Base-by-base conservation (phyloP, 2,329 filamentous ascomycete species). In the Acephala macrosclerotiorum region DNA sequence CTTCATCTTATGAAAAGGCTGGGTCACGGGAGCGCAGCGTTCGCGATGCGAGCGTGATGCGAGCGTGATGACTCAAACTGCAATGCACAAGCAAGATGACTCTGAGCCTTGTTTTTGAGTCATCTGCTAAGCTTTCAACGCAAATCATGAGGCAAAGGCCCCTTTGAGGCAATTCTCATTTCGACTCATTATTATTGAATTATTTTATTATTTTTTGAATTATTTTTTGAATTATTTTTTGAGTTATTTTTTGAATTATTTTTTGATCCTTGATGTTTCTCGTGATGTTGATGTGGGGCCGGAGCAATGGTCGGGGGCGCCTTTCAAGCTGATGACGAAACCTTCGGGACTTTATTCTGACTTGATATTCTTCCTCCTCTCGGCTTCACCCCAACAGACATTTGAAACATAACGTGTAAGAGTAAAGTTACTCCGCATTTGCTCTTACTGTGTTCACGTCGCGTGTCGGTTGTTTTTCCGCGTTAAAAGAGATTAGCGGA, bases 21-120 rank as follows among this genome's bases (percentile, higher is more conserved):
- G 26, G 55, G 33, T 57, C 55, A 57, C 55, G 55, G 51, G 55
- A 20, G 20, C 29, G 55, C 49, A 29, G 55, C 55, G 22, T 20
- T 33, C n/a, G 51, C 51, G 33, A 56, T 18, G 51, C 25, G 51
- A 56, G 45, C 45, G 7, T 49, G 33, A 56, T 18, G 51, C 25
- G 51, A 56, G 45, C 45, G 7, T 49, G 49, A 33, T 53, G 49
- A 53, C 16, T 53, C 49, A 53, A 33, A 18, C 49, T 49, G 14
- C 49, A 53, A 53, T n/a, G 49, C 49, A 49, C 45, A 22, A 49
- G 45, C 45, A 49, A 49, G 25, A 49, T 53, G 49, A 53, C 49
- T 53, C 45, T 18, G 49, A 53, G 49, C 25, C 49, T 33, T 22
- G 49, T 7, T 33, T 53, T 29, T n/a, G 55, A 57, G 55, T 57